Base-by-base conservation (phyloP, 495 filamentous ascomycete genomes). In the Amorphotheca resinae region DNA sequence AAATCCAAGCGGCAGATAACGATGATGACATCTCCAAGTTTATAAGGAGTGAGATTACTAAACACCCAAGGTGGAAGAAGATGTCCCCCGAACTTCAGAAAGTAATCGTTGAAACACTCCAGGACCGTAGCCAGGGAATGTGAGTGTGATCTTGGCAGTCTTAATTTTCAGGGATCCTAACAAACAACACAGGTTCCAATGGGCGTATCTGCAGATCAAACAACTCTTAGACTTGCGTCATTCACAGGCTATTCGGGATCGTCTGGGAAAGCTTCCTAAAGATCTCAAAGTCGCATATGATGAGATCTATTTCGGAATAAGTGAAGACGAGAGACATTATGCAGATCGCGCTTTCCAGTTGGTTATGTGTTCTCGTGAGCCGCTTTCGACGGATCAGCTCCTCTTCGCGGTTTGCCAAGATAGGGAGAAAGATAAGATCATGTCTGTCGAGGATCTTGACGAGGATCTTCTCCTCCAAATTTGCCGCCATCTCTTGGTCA, bases 281-380 rank as follows among this genome's bases (percentile, higher is more conserved):
- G 44, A 35, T 41, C 56, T 64, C 0, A 42, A 59, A 33, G 48
- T 41, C 9, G 50, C 62, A 32, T 66, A 66, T 35, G 57, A 64
- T 17, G 59, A 63, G 42, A 57, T 59, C 2, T 61, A 57, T 38
- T 34, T 33, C 7, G 45, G 48, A 9, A 56, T 52, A 18, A 47
- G 41, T 9, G 52, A 52, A 28, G n/a, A 41, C 21, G 58, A 62
- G 20, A 11, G 11, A 11, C 25, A 28, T 11, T 18, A 59, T n/a
- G 46, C 56, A 15, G 44, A 57, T 15, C 60, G 60, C 17, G 63
- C 63, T 11, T 50, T 64, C 26, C 33, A 48, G 33, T 66, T 60
- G 63, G 56, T 59, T 9, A 60, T 62, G 55, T 54, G 49, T 42
- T 51, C 61, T 2, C 14, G 32, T 22, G 18, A 33, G 15, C 56